Percentiles rank a stretch among this genome's conserved stretches.
These are phyloP conservation scores for Citrus maxima DNA, from an alignment of 345 rosid genomes.

Conservation along the genomic window DNA sequence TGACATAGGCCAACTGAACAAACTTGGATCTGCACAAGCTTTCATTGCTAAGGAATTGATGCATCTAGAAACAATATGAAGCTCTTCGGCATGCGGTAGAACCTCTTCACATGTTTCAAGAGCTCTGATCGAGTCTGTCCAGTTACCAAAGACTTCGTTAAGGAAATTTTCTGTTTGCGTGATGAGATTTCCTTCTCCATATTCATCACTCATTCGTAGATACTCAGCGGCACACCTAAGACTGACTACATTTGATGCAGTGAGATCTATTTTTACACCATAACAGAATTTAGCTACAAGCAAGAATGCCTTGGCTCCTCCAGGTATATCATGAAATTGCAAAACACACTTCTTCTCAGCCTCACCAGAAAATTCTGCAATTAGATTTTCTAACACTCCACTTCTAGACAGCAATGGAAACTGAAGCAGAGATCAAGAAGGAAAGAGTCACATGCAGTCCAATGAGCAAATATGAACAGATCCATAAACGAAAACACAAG, in stretches of 20 bases:
- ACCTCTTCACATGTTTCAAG: constrained; percentile 70
- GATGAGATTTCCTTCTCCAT: constrained; percentile 71
- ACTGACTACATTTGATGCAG: constrained; percentile 50
- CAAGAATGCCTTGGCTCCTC: constrained; percentile 71
- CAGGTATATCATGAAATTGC: constrained; percentile 73
- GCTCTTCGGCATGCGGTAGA: constrained; percentile 63
- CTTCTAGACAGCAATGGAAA: constrained; percentile 92
- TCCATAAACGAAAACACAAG: neutral
- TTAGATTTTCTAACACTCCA: constrained; percentile 52
- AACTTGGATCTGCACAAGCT: constrained; percentile 60
- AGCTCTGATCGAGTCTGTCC: constrained; percentile 73
- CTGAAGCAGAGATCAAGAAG: constrained; percentile 35
- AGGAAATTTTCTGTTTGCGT: constrained; percentile 62
- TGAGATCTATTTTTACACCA: constrained; percentile 67
- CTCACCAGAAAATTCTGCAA: constrained; percentile 36
- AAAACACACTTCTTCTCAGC: constrained; percentile 42
- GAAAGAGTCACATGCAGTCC: neutral
- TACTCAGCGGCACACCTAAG: constrained; percentile 91
- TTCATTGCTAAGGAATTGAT: constrained; percentile 74
- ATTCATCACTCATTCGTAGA: constrained; percentile 74
- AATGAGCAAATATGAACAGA: neutral
- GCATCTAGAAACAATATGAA: constrained; percentile 76
- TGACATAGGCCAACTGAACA: constrained; percentile 65
- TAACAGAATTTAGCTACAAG: constrained; percentile 84
- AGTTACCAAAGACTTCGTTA: constrained; percentile 47